Evolutionary conservation across 257 asterid species (phyloP), one percentile per base, ranked within the genome.

Genomic region (Sherardia arvensis): DNA sequence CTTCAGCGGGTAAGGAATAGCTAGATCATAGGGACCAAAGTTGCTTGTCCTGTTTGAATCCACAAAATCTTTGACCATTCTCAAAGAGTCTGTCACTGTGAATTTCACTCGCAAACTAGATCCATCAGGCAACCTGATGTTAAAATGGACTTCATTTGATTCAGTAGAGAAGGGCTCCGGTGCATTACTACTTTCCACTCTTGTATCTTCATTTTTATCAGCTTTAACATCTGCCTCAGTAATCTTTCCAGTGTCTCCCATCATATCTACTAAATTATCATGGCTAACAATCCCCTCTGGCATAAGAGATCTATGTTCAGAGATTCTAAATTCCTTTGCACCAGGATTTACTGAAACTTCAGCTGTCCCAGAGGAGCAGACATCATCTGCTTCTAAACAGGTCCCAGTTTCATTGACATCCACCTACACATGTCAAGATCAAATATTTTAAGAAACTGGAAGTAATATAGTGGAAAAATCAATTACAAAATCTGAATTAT

Each of bases 1-100:
- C 85, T 82, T 85, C 69, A 96, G 95, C 74, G 99, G 99, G 81
- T 92, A 92, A 60, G 99, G 97, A 80, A 81, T 78, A 67, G 99
- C 99, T 34, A 92, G 54, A 69, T 81, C 76, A 36, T 80, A 92
- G 74, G 93, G 66, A 70, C 93, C 89, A 29, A 82, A 34, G 79
- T 76, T 74, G 77, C 79, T 76, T 27, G 78, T 55, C 76, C 68
- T 81, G 60, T 85, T 85, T 62, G 83, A 80, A 69, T 59, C 69
- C 66, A 89, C 71, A 65, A 82, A 80, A 69, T 81, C 82, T 71
- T 84, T 82, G 68, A 92, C 94, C 85, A 77, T 81, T 80, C 78
- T 75, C 78, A 92, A 73, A 56, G 87, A 84, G 80, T 84, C 91
- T 76, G 36, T 71, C 71, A 78, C 45, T 1, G 77, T 62, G 72